These are phyloP conservation scores for Dryadomyces quercus-mongolicae DNA, from an alignment of 2,329 filamentous ascomycete genomes.

Conservation along the genomic window DNA sequence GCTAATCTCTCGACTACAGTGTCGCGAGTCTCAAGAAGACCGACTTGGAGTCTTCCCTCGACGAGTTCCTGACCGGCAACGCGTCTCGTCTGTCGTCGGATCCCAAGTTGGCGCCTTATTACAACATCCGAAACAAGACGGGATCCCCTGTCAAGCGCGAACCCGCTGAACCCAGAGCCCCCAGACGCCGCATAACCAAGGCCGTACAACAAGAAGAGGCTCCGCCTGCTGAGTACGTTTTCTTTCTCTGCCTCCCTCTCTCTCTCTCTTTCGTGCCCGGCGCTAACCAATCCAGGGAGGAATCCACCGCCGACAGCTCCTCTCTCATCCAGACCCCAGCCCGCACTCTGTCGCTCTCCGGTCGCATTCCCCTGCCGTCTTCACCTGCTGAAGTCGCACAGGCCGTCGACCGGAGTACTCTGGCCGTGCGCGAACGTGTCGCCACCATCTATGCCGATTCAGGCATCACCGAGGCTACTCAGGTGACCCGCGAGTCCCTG, in stretches of 20 bases:
- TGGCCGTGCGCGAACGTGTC: constrained; percentile 54
- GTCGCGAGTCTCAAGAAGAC: constrained; percentile 62
- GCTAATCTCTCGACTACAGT: constrained; percentile 27
- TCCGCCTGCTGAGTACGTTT: constrained; percentile 28
- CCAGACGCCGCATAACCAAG: background rate
- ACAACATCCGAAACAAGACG: constrained; percentile 50
- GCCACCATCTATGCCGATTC: constrained; percentile 51
- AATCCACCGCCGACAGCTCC: constrained; percentile 13
- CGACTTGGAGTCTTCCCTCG: constrained; percentile 65
- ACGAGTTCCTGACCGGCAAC: constrained; percentile 61
- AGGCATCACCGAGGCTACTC: constrained; percentile 52
- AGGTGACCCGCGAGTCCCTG: constrained; percentile 54
- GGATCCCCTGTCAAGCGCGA: constrained; percentile 51
- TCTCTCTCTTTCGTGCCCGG: constrained; percentile 5
- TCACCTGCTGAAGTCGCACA: constrained; percentile 69
- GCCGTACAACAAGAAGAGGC: constrained; percentile 23
- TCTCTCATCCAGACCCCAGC: constrained; percentile 33
- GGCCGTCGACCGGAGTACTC: constrained; percentile 59
- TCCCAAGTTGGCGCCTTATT: constrained; percentile 61
- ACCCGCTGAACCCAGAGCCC: constrained; percentile 30
- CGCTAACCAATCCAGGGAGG: background rate
- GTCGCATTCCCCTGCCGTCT: constrained; percentile 61
- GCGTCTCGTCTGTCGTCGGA: constrained; percentile 51
- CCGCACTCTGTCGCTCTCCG: constrained; percentile 38
- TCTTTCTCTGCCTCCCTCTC: background rate